These are phyloP conservation scores for Achaetomium macrosporum DNA, from an alignment of 2,329 filamentous ascomycete genomes.

Conservation along the genomic window DNA sequence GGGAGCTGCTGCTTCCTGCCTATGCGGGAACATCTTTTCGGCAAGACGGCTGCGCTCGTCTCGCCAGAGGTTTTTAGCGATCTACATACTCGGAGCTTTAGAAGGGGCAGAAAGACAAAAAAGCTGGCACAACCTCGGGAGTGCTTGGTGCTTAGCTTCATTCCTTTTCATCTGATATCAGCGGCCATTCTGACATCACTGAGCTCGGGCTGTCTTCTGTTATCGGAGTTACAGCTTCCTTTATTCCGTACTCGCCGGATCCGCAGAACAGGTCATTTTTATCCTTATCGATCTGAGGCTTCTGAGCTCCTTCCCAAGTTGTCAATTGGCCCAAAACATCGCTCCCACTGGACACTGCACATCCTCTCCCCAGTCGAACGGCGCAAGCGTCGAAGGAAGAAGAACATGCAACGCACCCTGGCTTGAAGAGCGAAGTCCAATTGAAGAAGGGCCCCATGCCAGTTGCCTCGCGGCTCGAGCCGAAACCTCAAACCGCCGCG, in stretches of 20 bases:
- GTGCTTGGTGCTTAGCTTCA: background rate
- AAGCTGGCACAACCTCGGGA: slow-evolving; percentile 1
- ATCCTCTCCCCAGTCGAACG: slow-evolving; percentile 1
- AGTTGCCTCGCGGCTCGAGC: background rate
- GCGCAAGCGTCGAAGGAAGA: background rate
- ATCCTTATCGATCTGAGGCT: slow-evolving; percentile 1
- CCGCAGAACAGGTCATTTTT: background rate
- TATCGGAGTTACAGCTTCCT: slow-evolving; percentile 2
- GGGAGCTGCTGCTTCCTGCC: background rate
- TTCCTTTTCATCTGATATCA: background rate
- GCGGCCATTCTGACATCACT: background rate
- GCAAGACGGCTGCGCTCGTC: slow-evolving; percentile 2
- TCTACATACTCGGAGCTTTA: background rate
- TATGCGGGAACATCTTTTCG: background rate
- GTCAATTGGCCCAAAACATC: slow-evolving; percentile 1
- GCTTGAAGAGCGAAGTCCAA: background rate
- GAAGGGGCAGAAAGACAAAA: background rate
- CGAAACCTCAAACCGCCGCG: slow-evolving; percentile 1
- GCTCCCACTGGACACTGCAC: background rate
- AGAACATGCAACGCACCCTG: background rate
- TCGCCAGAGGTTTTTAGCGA: background rate
- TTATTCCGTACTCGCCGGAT: slow-evolving; percentile 3
- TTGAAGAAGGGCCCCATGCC: background rate
- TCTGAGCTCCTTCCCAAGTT: slow-evolving; percentile 9
- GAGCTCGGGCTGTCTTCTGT: too few relatives aligned